Base-by-base conservation (phyloP, 2,329 filamentous ascomycete species). In the Neopestalotiopsis sp. region DNA sequence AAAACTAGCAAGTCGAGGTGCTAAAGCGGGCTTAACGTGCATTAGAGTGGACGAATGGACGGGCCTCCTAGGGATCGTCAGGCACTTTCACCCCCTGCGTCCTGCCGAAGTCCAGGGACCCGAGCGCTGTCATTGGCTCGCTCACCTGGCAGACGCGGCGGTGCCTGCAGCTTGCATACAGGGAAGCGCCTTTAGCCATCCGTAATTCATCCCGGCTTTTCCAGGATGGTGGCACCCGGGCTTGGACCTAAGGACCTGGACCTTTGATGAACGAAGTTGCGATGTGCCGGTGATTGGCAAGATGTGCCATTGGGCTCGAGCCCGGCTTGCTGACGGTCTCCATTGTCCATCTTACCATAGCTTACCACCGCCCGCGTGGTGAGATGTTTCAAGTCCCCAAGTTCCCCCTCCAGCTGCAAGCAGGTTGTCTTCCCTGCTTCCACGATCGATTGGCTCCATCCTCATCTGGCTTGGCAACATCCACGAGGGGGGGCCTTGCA, bases 161-260 rank as follows among this genome's bases (percentile, higher is more conserved):
- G 66, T 67, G 57, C 66, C 61, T 67, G 66, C 66, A 67, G 66
- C 42, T 53, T 57, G 64, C 49, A 63, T 34, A 24, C 62, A 38
- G 45, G 62, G 40, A 49, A 28, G 42, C 34, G 24, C 24, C 20
- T 42, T 6, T 38, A 67, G 30, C n/a, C 20, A 12, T 20, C 42
- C 64, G 10, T 38, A 45, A 53, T 17, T 7, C 45, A 17, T 65
- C 42, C 64, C 64, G 20, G 14, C 24, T 14, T 42, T 17, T 32
- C 61, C n/a, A 13, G 10, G 4, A 4, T 62, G 28, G 30, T 42
- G 28, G 57, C n/a, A 34, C 24, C 57, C n/a, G n/a, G 3, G 40
- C 65, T 58, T 9, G 30, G 59, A 24, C 32, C 59, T 42, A 28
- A 28, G 59, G 10, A 5, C 32, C 57, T 59, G 57, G 59, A 20